Conservation (phyloP, 306 rosid species). For the Biancaea sappan region DNA sequence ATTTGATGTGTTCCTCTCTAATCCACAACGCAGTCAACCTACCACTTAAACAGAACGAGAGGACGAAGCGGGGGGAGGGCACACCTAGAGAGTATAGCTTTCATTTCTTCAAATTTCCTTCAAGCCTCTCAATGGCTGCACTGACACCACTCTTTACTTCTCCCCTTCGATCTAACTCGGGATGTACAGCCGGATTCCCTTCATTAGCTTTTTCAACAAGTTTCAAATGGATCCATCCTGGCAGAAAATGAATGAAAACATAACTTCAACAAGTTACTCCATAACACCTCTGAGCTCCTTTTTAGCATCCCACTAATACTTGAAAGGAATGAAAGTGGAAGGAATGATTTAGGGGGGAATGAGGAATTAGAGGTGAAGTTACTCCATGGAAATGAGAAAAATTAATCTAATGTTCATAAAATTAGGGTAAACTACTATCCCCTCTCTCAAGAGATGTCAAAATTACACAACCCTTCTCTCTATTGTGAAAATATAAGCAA, state of each 20-base stretch:
- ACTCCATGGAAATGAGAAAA: neutral
- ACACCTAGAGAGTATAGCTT: too few species aligned
- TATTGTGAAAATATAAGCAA: too few species aligned
- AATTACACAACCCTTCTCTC: too few species aligned
- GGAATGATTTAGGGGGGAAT: neutral
- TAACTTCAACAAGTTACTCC: conserved; percentile 19
- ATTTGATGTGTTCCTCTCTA: neutral
- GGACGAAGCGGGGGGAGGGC: too few species aligned
- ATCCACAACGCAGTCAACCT: too few species aligned
- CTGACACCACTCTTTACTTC: conserved; percentile 73
- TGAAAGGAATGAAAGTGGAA: neutral
- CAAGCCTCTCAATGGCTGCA: conserved; percentile 90
- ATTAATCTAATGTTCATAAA: too few species aligned
- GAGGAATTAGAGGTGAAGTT: neutral
- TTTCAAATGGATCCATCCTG: conserved; percentile 94
- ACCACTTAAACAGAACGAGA: too few species aligned
- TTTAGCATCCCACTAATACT: neutral
- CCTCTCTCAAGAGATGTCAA: too few species aligned
- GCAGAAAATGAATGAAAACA: conserved; percentile 36
- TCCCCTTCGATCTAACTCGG: conserved; percentile 39
- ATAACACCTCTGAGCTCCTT: neutral
- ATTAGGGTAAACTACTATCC: too few species aligned
- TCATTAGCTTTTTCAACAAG: conserved; percentile 86
- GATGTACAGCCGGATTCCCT: conserved; percentile 44
- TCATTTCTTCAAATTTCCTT: conserved; percentile 71